These are phyloP conservation scores for Eleusine indica DNA, from an alignment of 176 grass and related monocot genomes.

Conservation along the genomic window DNA sequence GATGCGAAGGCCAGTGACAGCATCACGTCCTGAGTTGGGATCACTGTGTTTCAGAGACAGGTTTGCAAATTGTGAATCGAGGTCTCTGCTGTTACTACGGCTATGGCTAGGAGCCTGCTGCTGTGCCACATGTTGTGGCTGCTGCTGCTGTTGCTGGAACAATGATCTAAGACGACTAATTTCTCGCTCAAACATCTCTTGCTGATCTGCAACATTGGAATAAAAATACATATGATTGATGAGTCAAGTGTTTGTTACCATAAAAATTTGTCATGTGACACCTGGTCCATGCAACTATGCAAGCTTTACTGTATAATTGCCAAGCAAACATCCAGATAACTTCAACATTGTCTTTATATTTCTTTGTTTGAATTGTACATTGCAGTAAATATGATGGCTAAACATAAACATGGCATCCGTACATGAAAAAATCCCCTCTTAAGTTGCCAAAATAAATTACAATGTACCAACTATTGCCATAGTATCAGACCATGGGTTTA, in stretches of 20 bases:
- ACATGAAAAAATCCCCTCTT: neutral
- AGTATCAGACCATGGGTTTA: neutral
- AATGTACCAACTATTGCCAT: neutral
- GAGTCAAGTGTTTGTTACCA: conserved; percentile 11
- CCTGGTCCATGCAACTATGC: conserved; percentile 11
- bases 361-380: neutral
- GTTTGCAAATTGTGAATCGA: conserved; percentile 75
- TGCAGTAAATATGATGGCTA: neutral
- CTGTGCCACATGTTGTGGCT: conserved; percentile 41
- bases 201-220: conserved; percentile 64
- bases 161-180: conserved; percentile 64
- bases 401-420: neutral
- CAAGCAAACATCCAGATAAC: neutral
- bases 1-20: conserved; percentile 59
- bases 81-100: conserved; percentile 77
- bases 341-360: neutral
- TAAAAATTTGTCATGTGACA: neutral
- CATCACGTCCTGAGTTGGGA: conserved; percentile 52
- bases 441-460: neutral
- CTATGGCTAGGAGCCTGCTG: conserved; percentile 52
- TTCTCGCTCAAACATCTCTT: conserved; percentile 95
- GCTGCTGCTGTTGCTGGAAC: conserved; percentile 76
- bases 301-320: neutral
- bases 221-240: neutral
- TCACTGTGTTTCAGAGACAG: conserved; percentile 81